A percentile compares a stretch with the other conserved stretches of the same genome.
phyloP scores from a whole-genome alignment of 768 basidiomycete genomes.

The Hypsizygus marmoreus region DNA sequence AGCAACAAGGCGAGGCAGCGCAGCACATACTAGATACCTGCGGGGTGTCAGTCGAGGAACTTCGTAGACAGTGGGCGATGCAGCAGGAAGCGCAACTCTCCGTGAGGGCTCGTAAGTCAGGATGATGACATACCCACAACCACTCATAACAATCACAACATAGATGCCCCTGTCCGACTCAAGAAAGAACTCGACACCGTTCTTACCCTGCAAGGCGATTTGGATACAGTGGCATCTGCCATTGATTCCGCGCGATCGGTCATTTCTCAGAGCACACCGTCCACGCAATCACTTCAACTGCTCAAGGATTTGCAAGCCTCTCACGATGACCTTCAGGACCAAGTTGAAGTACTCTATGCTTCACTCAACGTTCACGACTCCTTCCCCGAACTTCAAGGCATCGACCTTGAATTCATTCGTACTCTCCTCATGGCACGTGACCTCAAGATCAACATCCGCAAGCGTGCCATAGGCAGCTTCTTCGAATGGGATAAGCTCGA shows the following conservation, averaged over 20 bases:
- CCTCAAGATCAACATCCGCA: slow-evolving; percentile 40
- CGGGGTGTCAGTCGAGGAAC: slow-evolving; percentile 14
- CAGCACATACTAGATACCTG: slow-evolving; percentile 17
- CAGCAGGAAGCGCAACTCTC: slow-evolving; percentile 33
- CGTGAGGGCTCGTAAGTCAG: slow-evolving; percentile 24
- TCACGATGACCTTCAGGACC: slow-evolving; percentile 19
- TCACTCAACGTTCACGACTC: slow-evolving; percentile 33
- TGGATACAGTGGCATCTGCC: slow-evolving; percentile 21
- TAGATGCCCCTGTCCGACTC: not conserved
- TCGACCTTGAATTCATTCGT: slow-evolving; percentile 29
- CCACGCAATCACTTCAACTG: slow-evolving; percentile 7
- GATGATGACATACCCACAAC: not conserved
- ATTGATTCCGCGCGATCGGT: slow-evolving; percentile 12
- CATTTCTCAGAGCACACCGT: not conserved
- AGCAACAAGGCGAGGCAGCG: slow-evolving; percentile 15
- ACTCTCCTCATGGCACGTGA: slow-evolving; percentile 35
- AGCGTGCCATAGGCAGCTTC: slow-evolving; percentile 33
- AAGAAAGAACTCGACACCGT: slow-evolving; percentile 13
- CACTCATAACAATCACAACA: too few relatives aligned
- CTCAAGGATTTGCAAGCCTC: slow-evolving; percentile 22
- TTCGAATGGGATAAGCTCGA: slow-evolving; percentile 38
- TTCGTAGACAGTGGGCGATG: slow-evolving; percentile 31
- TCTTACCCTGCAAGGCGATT: slow-evolving; percentile 28
- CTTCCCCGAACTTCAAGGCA: slow-evolving; percentile 33
- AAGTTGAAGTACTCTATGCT: slow-evolving; percentile 33